These are phyloP conservation scores for Paspalum notatum DNA, from an alignment of 176 grass and related monocot species.

Conservation along the genomic window DNA sequence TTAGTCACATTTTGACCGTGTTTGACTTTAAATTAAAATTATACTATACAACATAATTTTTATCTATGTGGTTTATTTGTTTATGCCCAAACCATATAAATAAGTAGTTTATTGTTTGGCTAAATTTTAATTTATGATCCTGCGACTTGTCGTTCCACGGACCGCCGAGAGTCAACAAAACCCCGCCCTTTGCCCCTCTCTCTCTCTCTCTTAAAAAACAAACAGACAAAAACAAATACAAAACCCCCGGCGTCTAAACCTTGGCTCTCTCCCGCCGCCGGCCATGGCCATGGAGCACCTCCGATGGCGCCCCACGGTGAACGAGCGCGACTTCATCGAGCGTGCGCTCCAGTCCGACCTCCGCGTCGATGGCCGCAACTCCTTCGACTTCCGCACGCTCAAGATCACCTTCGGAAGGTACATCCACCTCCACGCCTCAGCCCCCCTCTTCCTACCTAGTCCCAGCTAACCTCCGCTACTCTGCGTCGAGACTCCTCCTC, in stretches of 20 bases:
- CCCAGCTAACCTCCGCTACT: not conserved
- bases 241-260: slow-evolving; percentile 30
- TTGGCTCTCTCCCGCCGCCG: slow-evolving; percentile 36
- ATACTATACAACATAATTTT: too few species aligned
- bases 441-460: not conserved
- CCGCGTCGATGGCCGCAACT: slow-evolving; percentile 85
- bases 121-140: too few species aligned
- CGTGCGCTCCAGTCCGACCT: slow-evolving; percentile 64
- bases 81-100: too few species aligned
- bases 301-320: slow-evolving; percentile 73
- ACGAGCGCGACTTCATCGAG: slow-evolving; percentile 87
- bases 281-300: slow-evolving; percentile 63
- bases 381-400: slow-evolving; percentile 83
- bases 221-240: too few species aligned
- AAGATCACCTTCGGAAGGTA: slow-evolving; percentile 80
- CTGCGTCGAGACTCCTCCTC: not conserved
- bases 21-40: too few species aligned
- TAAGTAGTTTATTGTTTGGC: too few species aligned
- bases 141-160: too few species aligned
- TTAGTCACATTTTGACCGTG: too few species aligned
- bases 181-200: too few species aligned
- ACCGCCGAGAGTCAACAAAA: too few species aligned
- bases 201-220: too few species aligned
- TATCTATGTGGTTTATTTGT: too few species aligned
- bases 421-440: not conserved